Evolutionary conservation across 805 yeast genomes (phyloP).

Genomic region (Yarrowia hollandica): DNA sequence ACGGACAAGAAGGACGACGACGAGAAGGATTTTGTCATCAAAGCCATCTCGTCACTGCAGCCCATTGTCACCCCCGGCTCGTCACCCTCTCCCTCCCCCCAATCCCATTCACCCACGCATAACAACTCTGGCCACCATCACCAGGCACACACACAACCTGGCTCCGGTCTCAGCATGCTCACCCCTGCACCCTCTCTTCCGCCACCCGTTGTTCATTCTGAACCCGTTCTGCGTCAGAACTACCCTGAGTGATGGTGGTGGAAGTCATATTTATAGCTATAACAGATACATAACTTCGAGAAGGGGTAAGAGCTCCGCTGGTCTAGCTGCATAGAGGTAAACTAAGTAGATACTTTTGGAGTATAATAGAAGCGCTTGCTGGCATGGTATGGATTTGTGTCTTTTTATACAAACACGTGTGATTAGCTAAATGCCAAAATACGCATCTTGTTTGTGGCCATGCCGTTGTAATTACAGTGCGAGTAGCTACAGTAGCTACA

Average conservation of each 20-base stretch:
- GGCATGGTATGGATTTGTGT: no score
- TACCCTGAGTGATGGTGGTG: conserved; percentile 13
- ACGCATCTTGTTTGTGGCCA: no score
- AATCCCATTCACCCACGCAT: conserved; percentile 30
- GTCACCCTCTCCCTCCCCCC: conserved; percentile 25
- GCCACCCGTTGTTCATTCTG: conserved; percentile 33
- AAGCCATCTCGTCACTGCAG: conserved; percentile 56
- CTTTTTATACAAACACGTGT: no score
- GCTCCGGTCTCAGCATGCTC: conserved; percentile 30
- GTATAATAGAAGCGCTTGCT: no score
- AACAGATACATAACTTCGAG: no score
- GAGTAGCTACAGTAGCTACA: no score
- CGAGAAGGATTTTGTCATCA: conserved; percentile 78
- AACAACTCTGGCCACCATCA: conserved; percentile 13
- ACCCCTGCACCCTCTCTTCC: conserved; percentile 31
- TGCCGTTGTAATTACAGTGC: no score
- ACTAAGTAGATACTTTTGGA: no score
- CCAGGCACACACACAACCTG: conserved; percentile 14
- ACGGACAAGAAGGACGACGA: conserved; percentile 62
- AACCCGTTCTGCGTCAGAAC: conserved; percentile 33
- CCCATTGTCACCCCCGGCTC: conserved; percentile 29
- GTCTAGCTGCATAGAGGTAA: no score
- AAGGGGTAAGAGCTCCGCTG: no score
- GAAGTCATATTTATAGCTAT: conserved; percentile 9
- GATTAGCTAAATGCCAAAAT: no score